Evolutionary conservation across 2,329 filamentous ascomycete species (phyloP), one percentile per base, ranked within the genome.

Genomic region (Xylariomycetidae sp.): DNA sequence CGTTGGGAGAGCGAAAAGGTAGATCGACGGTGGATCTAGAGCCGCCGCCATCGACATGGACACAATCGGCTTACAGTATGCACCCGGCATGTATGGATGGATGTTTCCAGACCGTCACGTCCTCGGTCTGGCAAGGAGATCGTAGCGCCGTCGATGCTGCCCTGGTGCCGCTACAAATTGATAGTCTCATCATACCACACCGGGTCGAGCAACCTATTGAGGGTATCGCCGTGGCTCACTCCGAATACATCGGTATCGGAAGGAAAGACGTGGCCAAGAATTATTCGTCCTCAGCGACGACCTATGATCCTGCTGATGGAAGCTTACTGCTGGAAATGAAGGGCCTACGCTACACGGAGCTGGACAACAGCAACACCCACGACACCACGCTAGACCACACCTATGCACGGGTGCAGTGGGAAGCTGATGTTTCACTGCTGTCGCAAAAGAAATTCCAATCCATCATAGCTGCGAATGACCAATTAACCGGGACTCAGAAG

Each of bases 51-150:
- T 38, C 36, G 8, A 23, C 13, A 22, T 40, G 17, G 19, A 27
- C 20, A 5, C 51, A 59, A 29, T 60, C 55, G 10, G 15, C 14
- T 3, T 61, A 62, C 33, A 22, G 34, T 3, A 34, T 63, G 19
- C 59, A 63, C 36, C 59, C 59, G 4, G 42, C 53, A 8, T 41
- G 40, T 6, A 40, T 63, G 4, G 59, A 62, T 34, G 37, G 30
- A n/a, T 49, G 40, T 22, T 34, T 57, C 6, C 59, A 57, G 15
- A 48, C 58, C 4, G 42, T 38, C 10, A 36, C 40, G 5, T 40
- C 42, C n/a, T 36, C 41, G 3, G 34, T 48, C 7, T 50, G 38
- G 46, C 33, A 35, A 14, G 46, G 46, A 17, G 34, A 44, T 17
- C 9, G 34, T 28, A 33, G 14, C n/a, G 42, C 30, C 36, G 50